phyloP scores from a whole-genome alignment of 2,329 filamentous ascomycete species.

The Alternaria longipes region DNA sequence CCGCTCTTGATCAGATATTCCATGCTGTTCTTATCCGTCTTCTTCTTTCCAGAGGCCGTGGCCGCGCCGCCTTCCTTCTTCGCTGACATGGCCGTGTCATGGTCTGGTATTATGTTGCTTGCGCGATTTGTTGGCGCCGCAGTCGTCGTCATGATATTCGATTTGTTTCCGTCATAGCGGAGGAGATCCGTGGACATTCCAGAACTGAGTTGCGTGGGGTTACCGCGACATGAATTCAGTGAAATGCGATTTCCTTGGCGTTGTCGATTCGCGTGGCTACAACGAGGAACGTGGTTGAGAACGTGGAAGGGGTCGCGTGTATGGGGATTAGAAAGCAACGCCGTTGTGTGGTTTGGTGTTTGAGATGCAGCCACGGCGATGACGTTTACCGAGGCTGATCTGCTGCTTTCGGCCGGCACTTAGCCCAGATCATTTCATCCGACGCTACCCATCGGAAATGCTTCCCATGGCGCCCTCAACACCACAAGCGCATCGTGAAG shows the following conservation, averaged over 20 bases:
- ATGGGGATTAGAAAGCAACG: constrained; percentile 18
- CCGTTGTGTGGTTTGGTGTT: constrained; percentile 18
- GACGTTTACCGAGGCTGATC: constrained; percentile 24
- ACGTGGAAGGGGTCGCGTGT: constrained; percentile 6
- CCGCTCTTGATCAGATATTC: constrained; percentile 87
- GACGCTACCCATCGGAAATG: constrained; percentile 21
- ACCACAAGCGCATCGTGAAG: not conserved
- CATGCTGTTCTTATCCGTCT: constrained; percentile 74
- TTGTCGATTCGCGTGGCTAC: not conserved
- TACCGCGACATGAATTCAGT: constrained; percentile 34
- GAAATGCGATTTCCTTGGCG: not conserved
- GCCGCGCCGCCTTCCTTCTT: constrained; percentile 17
- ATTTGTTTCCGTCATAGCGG: constrained; percentile 48
- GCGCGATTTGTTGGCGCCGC: constrained; percentile 34
- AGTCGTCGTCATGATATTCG: constrained; percentile 46
- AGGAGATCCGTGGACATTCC: constrained; percentile 52
- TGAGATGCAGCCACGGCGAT: constrained; percentile 12
- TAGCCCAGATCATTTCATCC: constrained; percentile 3
- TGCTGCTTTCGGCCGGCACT: constrained; percentile 13
- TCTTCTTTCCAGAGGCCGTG: constrained; percentile 32
- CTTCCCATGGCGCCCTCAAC: constrained; percentile 6
- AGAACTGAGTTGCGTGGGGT: constrained; percentile 23
- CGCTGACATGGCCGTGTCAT: constrained; percentile 61
- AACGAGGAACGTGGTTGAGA: not conserved
- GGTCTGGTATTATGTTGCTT: constrained; percentile 52